Conservation (phyloP, 495 filamentous ascomycete species). For the Aspergillus leporis region DNA sequence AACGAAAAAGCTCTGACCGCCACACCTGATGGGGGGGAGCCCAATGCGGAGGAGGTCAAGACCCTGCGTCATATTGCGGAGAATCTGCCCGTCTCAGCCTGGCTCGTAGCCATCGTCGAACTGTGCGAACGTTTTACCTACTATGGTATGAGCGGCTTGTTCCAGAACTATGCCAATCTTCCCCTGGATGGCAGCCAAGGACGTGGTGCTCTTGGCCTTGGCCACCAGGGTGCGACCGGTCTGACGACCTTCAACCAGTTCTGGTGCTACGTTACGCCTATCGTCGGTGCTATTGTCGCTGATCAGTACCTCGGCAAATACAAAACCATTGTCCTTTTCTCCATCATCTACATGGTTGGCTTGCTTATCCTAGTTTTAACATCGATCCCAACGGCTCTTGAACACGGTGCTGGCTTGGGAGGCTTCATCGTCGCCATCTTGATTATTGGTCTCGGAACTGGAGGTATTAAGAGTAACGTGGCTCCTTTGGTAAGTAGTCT, state of each 20-base stretch:
- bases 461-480: slow-evolving; percentile 76
- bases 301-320: slow-evolving; percentile 69
- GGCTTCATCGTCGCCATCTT: slow-evolving; percentile 50
- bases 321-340: slow-evolving; percentile 65
- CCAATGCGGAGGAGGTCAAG: slow-evolving; percentile 53
- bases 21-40: slow-evolving; percentile 51
- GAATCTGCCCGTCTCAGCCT: slow-evolving; percentile 56
- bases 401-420: slow-evolving; percentile 48
- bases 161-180: slow-evolving; percentile 61
- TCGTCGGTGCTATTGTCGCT: slow-evolving; percentile 60
- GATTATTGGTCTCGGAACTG: slow-evolving; percentile 53
- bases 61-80: slow-evolving; percentile 55
- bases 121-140: slow-evolving; percentile 69
- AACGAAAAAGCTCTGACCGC: slow-evolving; percentile 34
- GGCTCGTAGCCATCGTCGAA: slow-evolving; percentile 62
- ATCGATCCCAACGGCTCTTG: slow-evolving; percentile 46
- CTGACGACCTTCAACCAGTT: slow-evolving; percentile 64
- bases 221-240: slow-evolving; percentile 56
- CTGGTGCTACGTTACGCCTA: slow-evolving; percentile 61
- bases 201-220: slow-evolving; percentile 57
- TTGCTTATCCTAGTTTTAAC: slow-evolving; percentile 51
- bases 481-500: slow-evolving; percentile 34
- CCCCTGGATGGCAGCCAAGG: slow-evolving; percentile 46
- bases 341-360: slow-evolving; percentile 48
- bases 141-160: slow-evolving; percentile 58